phyloP scores from a whole-genome alignment of 768 basidiomycete species.

The Hydnomerulius pinastri region DNA sequence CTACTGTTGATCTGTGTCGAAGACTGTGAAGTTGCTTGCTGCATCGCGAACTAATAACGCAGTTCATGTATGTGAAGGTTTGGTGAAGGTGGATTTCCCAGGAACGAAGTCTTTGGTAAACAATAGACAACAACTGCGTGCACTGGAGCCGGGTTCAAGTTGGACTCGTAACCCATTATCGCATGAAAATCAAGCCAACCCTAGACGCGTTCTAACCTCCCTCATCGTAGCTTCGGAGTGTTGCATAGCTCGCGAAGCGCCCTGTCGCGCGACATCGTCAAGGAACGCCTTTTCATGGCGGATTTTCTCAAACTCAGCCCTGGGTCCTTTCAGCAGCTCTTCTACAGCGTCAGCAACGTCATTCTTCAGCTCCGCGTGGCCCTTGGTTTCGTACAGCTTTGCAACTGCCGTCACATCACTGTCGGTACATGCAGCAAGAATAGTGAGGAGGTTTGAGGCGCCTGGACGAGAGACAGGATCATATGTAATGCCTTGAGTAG shows the following conservation, averaged over 20 bases:
- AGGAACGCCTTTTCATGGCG: conserved; percentile 62
- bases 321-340: conserved; percentile 61
- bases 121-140: conserved; percentile 16
- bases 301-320: conserved; percentile 69
- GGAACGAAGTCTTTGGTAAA: conserved; percentile 11
- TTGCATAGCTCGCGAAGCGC: conserved; percentile 62
- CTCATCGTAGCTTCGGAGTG: conserved; percentile 64
- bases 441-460: conserved; percentile 76
- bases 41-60: neutral
- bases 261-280: conserved; percentile 58
- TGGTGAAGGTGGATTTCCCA: no score
- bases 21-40: neutral
- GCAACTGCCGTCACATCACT: conserved; percentile 49
- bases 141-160: neutral
- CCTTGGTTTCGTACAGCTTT: conserved; percentile 50
- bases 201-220: conserved; percentile 69
- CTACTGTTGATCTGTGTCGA: neutral
- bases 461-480: conserved; percentile 83
- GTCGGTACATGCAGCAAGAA: conserved; percentile 73
- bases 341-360: conserved; percentile 77
- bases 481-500: conserved; percentile 70
- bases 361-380: conserved; percentile 69
- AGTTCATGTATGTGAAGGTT: neutral
- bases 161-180: neutral
- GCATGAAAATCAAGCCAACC: conserved; percentile 38